Base-by-base conservation (phyloP, 176 grass and related monocot species). In the Oryza australiensis region DNA sequence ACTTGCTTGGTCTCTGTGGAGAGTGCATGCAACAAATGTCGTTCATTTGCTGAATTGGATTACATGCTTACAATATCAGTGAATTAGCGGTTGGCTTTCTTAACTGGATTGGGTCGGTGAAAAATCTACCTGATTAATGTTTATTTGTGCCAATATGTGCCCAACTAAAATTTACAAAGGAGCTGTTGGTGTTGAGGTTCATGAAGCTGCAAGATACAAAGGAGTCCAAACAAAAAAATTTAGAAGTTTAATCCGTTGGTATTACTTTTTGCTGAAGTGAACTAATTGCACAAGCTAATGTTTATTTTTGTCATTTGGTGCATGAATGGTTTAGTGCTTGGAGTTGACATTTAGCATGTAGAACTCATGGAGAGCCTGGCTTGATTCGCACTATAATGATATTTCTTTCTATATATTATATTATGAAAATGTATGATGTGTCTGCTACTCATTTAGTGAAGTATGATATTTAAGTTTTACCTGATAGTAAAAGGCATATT, bases 361-460 rank as follows among this genome's bases (percentile, higher is more conserved):
- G 26, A 37, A 71, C 42, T 71, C 30, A 8, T 32, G 12, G 20
- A 33, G 24, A 15, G 12, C 20, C 14, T 11, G 7, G 37, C 24
- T 49, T 49, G 40, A 37, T 48, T 83, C 1, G 18, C 48, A 48
- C 20, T 28, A 34, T 24, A 48, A 9, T 20, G 34, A 64, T 23
- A 64, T 82, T 73, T 82, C 20, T 51, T 51, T 51, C 5, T 51
- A 30, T 29, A 9, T 24, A n/a, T 22, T 34, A 24, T 63, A 35
- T 45, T 43, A 43, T 43, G 26, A 78, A 18, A 78, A 77, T 62
- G 9, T 15, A 16, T 85, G 38, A 62, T 85, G 34, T 26, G 42
- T 69, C 13, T 68, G 24, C 12, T 76, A 60, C 51, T 62, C 73
- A 26, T 62, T 26, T 76, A 63, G 55, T 57, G 66, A 80, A 80